These are phyloP conservation scores for Cymbomonas tetramitiformis DNA, from an alignment of 139 green algal species.

Conservation along the genomic window DNA sequence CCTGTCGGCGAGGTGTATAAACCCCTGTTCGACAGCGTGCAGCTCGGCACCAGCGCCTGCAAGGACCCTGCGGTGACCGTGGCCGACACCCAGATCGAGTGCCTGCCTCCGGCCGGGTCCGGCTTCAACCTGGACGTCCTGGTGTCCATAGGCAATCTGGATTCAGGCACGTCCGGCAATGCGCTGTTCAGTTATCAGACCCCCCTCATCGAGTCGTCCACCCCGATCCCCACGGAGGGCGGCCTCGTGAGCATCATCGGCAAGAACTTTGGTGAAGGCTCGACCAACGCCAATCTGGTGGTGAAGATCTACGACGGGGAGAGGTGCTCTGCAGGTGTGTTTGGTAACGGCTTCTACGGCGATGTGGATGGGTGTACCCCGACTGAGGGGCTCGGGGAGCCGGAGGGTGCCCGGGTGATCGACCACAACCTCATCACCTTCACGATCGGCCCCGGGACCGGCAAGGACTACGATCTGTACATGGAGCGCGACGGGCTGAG, in stretches of 20 bases:
- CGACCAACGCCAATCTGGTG: neutral
- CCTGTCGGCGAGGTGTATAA: too few species aligned
- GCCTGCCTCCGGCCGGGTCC: neutral
- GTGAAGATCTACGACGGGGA: too few species aligned
- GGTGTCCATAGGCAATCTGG: conserved; percentile 4
- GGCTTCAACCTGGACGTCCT: conserved; percentile 2
- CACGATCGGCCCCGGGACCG: neutral
- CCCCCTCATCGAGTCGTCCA: neutral
- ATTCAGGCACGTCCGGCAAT: conserved; percentile 6
- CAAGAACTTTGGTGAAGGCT: conserved; percentile 16
- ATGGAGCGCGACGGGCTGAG: too few species aligned
- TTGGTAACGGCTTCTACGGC: too few species aligned
- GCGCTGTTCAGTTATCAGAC: conserved; percentile 4
- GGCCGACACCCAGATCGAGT: conserved; percentile 11
- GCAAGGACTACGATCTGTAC: conserved; percentile 6
- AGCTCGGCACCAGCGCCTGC: too few species aligned
- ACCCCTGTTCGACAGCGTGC: too few species aligned
- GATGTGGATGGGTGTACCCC: too few species aligned
- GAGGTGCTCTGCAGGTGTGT: too few species aligned
- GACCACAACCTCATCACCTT: neutral
- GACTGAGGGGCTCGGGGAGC: too few species aligned
- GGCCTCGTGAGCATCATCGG: conserved; percentile 14
- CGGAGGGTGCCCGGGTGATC: neutral
- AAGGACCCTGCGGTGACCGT: conserved; percentile 9
- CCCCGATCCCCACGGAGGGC: neutral